phyloP scores from a whole-genome alignment of 2,329 filamentous ascomycete species.

The Aspergillus pseudoviridinutans region DNA sequence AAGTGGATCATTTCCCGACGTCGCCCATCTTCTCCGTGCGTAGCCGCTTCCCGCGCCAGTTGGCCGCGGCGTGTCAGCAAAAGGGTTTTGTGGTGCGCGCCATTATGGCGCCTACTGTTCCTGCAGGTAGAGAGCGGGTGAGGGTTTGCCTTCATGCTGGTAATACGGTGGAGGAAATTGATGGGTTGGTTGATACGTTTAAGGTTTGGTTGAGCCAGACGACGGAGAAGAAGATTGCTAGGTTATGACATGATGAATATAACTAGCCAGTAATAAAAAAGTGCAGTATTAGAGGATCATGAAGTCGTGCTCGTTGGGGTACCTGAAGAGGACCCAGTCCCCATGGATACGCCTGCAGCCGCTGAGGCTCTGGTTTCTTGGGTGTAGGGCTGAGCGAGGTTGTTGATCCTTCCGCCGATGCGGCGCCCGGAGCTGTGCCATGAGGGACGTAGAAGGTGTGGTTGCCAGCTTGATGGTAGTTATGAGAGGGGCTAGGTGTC shows the following conservation, averaged over 20 bases:
- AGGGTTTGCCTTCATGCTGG: constrained; percentile 65
- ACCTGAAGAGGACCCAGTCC: too few relatives aligned
- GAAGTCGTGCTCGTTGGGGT: too few relatives aligned
- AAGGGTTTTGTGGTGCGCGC: constrained; percentile 59
- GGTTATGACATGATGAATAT: constrained; percentile 1
- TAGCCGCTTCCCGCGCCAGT: constrained; percentile 53
- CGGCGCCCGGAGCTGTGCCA: too few relatives aligned
- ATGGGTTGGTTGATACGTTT: constrained; percentile 49
- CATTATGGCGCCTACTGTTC: constrained; percentile 67
- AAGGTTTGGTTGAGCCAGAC: constrained; percentile 44
- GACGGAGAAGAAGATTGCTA: background rate
- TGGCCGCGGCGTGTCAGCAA: constrained; percentile 59
- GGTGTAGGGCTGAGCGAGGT: too few relatives aligned
- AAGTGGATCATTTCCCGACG: constrained; percentile 41
- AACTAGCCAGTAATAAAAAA: background rate
- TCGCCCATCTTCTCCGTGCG: constrained; percentile 65
- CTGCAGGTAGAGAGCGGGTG: constrained; percentile 59
- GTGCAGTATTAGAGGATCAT: background rate
- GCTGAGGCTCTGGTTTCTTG: too few relatives aligned
- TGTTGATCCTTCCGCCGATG: too few relatives aligned
- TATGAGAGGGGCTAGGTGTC: too few relatives aligned
- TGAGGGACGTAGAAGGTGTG: too few relatives aligned
- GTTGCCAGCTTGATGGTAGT: too few relatives aligned
- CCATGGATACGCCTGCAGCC: too few relatives aligned
- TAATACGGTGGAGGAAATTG: constrained; percentile 57